phyloP scores from a whole-genome alignment of 108 stramenopile genomes.

The Nannochloropsis salina region DNA sequence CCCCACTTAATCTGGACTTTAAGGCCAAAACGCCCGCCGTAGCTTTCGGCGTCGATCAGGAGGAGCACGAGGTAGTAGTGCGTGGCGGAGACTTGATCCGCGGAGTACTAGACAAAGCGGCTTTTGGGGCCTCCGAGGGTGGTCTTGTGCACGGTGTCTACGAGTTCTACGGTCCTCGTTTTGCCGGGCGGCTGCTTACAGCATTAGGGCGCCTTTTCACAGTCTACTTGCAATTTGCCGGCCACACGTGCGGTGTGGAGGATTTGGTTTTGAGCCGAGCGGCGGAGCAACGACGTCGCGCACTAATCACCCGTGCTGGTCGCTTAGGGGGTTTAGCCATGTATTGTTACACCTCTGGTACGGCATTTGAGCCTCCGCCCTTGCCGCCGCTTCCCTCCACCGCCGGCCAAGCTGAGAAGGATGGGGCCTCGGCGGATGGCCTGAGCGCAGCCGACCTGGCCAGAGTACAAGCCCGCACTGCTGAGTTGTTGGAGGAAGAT shows the following conservation, averaged over 20 bases:
- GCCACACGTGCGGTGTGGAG: constrained; percentile 94
- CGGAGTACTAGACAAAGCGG: constrained; percentile 92
- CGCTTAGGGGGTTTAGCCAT: not conserved
- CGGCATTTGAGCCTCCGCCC: not conserved
- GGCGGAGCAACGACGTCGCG: constrained; percentile 68
- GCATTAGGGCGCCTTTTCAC: not conserved
- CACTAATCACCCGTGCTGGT: not conserved
- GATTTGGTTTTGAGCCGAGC: constrained; percentile 80
- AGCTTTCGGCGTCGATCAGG: constrained; percentile 73
- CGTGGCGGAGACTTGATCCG: constrained; percentile 81
- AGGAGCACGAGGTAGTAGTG: constrained; percentile 82
- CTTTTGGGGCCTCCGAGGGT: constrained; percentile 71
- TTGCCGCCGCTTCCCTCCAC: not conserved
- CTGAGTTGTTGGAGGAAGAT: constrained; percentile 8
- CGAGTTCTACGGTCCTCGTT: constrained; percentile 35
- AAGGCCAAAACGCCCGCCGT: constrained; percentile 83
- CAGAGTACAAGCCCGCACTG: not conserved
- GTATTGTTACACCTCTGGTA: not conserved
- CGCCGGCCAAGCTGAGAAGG: not conserved
- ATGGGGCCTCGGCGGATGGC: not conserved
- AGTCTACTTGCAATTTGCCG: constrained; percentile 61
- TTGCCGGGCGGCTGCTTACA: constrained; percentile 36
- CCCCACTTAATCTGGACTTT: constrained; percentile 71
- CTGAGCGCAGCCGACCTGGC: no score
- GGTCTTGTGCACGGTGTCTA: constrained; percentile 91